phyloP scores from a whole-genome alignment of 805 yeast genomes.

The Groenewaldozyma salmanticensis region DNA sequence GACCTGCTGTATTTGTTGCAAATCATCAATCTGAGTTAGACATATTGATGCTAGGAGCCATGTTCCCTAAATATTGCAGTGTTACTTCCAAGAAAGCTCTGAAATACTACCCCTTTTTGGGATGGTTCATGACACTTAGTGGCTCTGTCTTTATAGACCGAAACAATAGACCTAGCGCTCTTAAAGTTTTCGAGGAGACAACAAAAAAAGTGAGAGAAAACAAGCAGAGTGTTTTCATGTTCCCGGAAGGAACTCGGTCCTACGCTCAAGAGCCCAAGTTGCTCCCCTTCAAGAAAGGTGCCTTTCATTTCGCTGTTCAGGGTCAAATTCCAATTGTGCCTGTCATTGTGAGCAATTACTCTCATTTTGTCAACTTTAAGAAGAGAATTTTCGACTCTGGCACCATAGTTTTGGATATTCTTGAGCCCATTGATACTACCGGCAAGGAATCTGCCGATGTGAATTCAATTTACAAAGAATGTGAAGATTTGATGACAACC shows the following conservation, averaged over 20 bases:
- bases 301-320: constrained; percentile 93
- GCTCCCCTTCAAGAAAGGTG: constrained; percentile 92
- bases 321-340: constrained; percentile 88
- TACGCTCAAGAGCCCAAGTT: constrained; percentile 56
- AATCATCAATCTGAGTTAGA: constrained; percentile 92
- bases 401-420: constrained; percentile 63
- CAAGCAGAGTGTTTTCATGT: constrained; percentile 73
- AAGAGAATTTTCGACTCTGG: constrained; percentile 65
- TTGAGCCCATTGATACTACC: constrained; percentile 70
- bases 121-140: constrained; percentile 91
- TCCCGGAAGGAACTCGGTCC: constrained; percentile 97
- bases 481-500: constrained; percentile 49
- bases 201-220: constrained; percentile 48
- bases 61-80: constrained; percentile 81
- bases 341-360: constrained; percentile 76
- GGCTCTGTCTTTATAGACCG: constrained; percentile 92
- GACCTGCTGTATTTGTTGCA: constrained; percentile 73
- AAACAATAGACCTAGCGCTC: constrained; percentile 62
- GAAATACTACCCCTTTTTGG: constrained; percentile 78
- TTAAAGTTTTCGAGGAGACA: constrained; percentile 64
- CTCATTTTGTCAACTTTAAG: constrained; percentile 55
- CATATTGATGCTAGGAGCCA: constrained; percentile 65
- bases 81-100: constrained; percentile 87
- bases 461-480: constrained; percentile 43
- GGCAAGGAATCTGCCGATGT: constrained; percentile 67